Percentiles rank a stretch among this genome's conserved stretches.
Evolutionary conservation across 106 monocot genomes (phyloP).

Genomic region (Cymbidium sinense): DNA sequence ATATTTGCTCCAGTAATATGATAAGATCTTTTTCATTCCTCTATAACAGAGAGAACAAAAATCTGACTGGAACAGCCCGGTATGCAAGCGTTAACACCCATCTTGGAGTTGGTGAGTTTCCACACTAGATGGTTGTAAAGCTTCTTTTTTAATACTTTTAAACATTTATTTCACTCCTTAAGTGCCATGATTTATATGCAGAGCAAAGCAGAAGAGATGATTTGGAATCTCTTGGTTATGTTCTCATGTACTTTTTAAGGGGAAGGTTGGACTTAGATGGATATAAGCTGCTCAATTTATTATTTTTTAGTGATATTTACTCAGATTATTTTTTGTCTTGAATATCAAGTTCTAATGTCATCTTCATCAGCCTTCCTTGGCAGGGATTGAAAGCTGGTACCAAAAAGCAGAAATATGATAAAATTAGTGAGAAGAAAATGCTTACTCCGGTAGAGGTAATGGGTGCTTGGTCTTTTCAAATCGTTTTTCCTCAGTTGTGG

Average conservation of each 20-base stretch:
- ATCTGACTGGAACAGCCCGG: conserved; percentile 19
- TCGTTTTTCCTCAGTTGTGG: neutral
- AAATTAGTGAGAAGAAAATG: conserved; percentile 51
- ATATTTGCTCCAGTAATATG: neutral
- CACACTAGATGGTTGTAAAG: neutral
- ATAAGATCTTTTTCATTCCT: neutral
- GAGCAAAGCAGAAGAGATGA: conserved; percentile 45
- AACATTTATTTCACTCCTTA: neutral
- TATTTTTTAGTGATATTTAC: neutral
- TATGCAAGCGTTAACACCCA: conserved; percentile 14
- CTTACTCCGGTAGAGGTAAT: conserved; percentile 41
- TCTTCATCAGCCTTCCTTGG: conserved; percentile 33
- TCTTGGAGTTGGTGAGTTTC: conserved; percentile 11
- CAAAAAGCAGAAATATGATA: conserved; percentile 49
- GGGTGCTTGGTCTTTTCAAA: neutral
- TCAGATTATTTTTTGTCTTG: neutral
- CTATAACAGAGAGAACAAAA: conserved; percentile 17
- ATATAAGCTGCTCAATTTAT: neutral
- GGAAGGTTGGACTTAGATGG: conserved; percentile 20
- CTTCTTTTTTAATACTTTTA: neutral
- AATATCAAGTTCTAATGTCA: neutral
- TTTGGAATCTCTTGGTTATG: conserved; percentile 41
- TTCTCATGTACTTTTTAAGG: conserved; percentile 38
- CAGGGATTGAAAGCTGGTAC: conserved; percentile 47
- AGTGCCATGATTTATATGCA: conserved; percentile 1